Evolutionary conservation across 768 basidiomycete species (phyloP).

Genomic region (Tylopilus cervinicoccineus): DNA sequence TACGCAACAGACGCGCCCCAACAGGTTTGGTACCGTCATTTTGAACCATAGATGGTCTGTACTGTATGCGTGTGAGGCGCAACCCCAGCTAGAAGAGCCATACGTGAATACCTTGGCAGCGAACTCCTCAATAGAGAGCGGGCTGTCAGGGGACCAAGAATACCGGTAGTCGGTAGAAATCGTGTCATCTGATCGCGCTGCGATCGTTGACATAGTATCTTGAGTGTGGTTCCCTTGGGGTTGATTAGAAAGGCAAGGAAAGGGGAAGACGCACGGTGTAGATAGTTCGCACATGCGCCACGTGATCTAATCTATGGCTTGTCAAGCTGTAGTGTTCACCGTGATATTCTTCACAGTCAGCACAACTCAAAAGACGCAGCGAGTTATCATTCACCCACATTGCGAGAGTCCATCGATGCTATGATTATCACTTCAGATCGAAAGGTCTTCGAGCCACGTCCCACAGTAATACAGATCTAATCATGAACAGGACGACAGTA

Average conservation of each 20-base stretch:
- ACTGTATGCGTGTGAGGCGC: constrained; percentile 37
- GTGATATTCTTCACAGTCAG: background rate
- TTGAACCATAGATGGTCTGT: constrained; percentile 73
- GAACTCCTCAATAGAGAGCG: constrained; percentile 47
- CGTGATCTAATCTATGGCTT: constrained; percentile 4
- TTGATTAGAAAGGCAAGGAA: background rate
- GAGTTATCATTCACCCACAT: background rate
- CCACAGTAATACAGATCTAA: background rate
- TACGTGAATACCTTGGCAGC: constrained; percentile 43
- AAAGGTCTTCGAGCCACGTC: background rate
- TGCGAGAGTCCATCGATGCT: background rate
- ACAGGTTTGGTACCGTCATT: constrained; percentile 76
- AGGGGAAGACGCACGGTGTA: background rate
- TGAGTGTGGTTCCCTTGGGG: background rate
- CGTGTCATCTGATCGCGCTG: constrained; percentile 34
- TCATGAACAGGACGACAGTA: background rate
- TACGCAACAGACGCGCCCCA: constrained; percentile 17
- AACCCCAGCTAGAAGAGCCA: background rate
- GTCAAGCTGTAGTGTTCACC: too few relatives aligned
- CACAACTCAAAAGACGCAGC: background rate
- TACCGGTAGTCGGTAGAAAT: constrained; percentile 45
- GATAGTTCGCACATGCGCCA: background rate
- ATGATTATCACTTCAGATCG: too few relatives aligned
- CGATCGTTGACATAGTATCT: constrained; percentile 10
- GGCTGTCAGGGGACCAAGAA: constrained; percentile 44